These are phyloP conservation scores for Daedaleopsis sinensis DNA, from an alignment of 768 basidiomycete species.

Conservation along the genomic window DNA sequence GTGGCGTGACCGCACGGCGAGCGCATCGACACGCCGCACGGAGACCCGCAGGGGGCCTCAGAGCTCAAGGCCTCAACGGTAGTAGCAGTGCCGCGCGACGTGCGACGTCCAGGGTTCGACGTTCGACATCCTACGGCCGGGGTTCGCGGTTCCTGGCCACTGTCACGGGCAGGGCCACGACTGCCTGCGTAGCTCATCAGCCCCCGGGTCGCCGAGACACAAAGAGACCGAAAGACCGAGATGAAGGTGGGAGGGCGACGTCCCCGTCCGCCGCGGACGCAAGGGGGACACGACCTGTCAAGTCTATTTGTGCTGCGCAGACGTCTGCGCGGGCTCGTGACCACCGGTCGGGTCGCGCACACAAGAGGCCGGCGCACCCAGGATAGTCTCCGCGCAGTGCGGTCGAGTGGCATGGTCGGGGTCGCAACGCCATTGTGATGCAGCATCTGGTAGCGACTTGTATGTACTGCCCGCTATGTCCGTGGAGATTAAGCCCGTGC, in stretches of 20 bases:
- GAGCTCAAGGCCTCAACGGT: neutral
- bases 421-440: no score
- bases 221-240: neutral
- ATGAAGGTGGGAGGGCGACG: neutral
- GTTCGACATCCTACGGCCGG: neutral
- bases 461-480: no score
- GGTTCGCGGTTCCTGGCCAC: neutral
- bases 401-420: no score
- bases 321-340: neutral
- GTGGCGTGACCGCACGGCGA: conserved; percentile 11
- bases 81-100: no score
- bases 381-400: neutral
- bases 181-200: neutral
- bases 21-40: neutral
- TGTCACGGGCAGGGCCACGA: neutral
- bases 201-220: no score
- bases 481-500: no score
- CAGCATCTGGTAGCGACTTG: no score
- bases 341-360: neutral
- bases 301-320: neutral
- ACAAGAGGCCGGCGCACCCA: neutral
- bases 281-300: neutral
- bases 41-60: conserved; percentile 7
- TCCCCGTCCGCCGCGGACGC: no score
- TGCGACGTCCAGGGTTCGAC: no score